Base-by-base conservation (phyloP, 495 filamentous ascomycete species). In the Daldinia caldariorum region DNA sequence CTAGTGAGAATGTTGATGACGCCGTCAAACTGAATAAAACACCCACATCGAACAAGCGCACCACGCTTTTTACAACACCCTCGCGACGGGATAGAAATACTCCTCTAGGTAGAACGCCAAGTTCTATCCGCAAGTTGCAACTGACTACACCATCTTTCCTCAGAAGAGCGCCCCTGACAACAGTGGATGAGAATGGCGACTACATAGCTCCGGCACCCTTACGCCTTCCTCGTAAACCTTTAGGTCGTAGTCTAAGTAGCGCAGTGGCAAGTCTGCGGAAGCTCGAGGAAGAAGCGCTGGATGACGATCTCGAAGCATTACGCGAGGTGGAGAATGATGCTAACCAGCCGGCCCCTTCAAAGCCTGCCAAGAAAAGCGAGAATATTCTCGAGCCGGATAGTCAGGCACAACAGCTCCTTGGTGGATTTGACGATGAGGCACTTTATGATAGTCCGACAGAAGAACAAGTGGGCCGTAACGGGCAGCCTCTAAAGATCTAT, bases 231-330 rank as follows among this genome's bases (percentile, higher is more conserved):
- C 84, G 83, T 35, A 89, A 89, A 73, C 89, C 91, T 26, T 81
- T 89, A 20, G 90, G 89, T 0, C 85, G 90, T 59, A 91, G 91
- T 3, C 79, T 99, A 47, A 97, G 92, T 67, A 89, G 86, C 58
- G 82, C 97, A 58, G 90, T 97, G 10, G 89, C 91, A 47, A 87
- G 88, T 13, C 78, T 99, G 69, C 84, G 92, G 16, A 89, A 89
- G 69, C 85, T 94, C 78, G 92, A 96, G 72, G 90, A 95, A 32
- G 91, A 96, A 31, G 83, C 83, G 14, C 75, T 89, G 37, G 89
- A 91, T 22, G 93, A 96, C 12, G 94, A 97, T 26, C 81, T 93
- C 75, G 93, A 97, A 31, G 85, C 90, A n/a, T 77, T 97, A 70
- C 83, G 85, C 13, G 94, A 97, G 77, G 86, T 97, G 73, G 94